A percentile compares a stretch with the other conserved stretches of the same genome.
phyloP scores from a whole-genome alignment of 805 yeast genomes.

The Candida dajiaensis region DNA sequence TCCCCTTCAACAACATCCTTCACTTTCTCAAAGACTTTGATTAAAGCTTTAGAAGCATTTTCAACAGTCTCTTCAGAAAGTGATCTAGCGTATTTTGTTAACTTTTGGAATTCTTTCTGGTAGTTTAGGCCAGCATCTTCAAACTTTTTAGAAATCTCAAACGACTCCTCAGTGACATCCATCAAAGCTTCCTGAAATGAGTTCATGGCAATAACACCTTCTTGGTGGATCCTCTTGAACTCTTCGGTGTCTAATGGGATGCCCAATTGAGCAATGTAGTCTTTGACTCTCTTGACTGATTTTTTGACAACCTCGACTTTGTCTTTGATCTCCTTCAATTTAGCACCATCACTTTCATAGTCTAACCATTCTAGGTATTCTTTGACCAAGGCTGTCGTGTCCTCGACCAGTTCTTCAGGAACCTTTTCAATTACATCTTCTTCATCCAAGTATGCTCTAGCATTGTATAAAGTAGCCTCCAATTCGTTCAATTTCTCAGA shows the following conservation, averaged over 20 bases:
- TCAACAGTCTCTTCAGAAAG: conserved; percentile 25
- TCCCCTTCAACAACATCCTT: conserved; percentile 22
- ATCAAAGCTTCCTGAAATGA: conserved; percentile 39
- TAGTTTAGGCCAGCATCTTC: conserved; percentile 43
- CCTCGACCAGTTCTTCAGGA: conserved; percentile 33
- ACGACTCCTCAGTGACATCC: conserved; percentile 40
- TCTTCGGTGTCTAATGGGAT: conserved; percentile 43
- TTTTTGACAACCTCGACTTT: conserved; percentile 24
- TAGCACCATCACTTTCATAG: conserved; percentile 53
- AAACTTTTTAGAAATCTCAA: conserved; percentile 36
- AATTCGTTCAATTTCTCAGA: conserved; percentile 62
- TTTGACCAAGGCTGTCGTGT: conserved; percentile 32
- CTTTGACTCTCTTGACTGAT: conserved; percentile 28
- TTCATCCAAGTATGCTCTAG: conserved; percentile 55
- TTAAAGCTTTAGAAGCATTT: conserved; percentile 19
- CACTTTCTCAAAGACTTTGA: conserved; percentile 24
- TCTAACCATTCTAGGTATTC: conserved; percentile 75
- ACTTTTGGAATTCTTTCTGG: conserved; percentile 42
- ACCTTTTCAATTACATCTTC: conserved; percentile 39
- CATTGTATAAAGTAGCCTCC: conserved; percentile 67
- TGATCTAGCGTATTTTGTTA: conserved; percentile 28
- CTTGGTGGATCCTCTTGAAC: conserved; percentile 37
- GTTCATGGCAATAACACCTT: conserved; percentile 36
- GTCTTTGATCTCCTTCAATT: conserved; percentile 30
- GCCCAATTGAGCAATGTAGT: conserved; percentile 34